These are phyloP conservation scores for Haplosporangium sp. DNA, from an alignment of 371 early-diverging fungal genomes.

Conservation along the genomic window DNA sequence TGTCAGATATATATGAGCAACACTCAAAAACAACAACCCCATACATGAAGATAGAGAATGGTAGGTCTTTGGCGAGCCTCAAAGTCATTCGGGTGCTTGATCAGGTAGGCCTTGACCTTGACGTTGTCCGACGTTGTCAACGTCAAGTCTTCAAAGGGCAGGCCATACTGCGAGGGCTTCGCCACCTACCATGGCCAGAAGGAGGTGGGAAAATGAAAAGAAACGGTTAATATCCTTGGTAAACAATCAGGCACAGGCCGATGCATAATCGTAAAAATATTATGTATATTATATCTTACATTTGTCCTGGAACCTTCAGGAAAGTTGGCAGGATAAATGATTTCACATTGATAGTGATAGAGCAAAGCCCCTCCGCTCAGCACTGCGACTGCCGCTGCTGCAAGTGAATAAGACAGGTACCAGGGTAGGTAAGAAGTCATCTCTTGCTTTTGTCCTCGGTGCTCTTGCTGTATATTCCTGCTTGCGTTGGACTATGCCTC, in stretches of 20 bases:
- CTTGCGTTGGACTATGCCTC: no score
- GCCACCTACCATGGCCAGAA: conserved; percentile 63
- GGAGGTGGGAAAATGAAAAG: not conserved
- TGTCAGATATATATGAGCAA: not conserved
- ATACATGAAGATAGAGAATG: conserved; percentile 87
- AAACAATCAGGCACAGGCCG: not conserved
- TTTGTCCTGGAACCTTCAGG: conserved; percentile 82
- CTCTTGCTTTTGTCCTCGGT: no score
- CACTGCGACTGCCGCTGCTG: conserved; percentile 58
- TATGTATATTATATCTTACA: conserved; percentile 56
- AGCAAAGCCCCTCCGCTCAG: conserved; percentile 65
- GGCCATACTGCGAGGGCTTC: conserved; percentile 77
- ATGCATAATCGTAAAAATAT: not conserved
- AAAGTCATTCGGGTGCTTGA: conserved; percentile 66
- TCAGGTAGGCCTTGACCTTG: conserved; percentile 82
- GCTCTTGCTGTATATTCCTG: no score
- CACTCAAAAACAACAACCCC: conserved; percentile 6
- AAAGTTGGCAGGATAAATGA: conserved; percentile 86
- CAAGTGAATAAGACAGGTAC: conserved; percentile 59
- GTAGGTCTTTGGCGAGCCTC: conserved; percentile 74
- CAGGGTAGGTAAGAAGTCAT: conserved; percentile 53
- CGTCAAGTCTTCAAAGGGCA: conserved; percentile 80
- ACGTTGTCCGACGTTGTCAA: conserved; percentile 85
- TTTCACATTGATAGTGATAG: conserved; percentile 84
- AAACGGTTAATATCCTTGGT: not conserved